These are phyloP conservation scores for Scenedesmus sp. DNA, from an alignment of 163 green algal genomes.

Conservation along the genomic window DNA sequence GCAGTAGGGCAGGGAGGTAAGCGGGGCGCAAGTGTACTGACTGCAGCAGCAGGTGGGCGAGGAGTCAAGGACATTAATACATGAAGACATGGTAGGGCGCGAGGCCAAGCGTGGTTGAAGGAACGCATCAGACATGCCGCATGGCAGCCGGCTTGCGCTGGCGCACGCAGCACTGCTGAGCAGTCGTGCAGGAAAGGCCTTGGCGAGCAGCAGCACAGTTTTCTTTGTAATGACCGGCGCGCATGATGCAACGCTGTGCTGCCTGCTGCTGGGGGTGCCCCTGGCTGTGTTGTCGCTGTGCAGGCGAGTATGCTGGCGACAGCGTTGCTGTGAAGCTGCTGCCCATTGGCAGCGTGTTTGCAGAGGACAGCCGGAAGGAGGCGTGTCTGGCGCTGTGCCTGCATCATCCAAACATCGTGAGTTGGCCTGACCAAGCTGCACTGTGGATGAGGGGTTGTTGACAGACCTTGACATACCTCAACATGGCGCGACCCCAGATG, in stretches of 20 bases:
- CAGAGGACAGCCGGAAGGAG: slow-evolving; percentile 53
- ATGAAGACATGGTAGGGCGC: no score
- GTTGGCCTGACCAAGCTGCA: no score
- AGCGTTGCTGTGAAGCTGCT: slow-evolving; percentile 57
- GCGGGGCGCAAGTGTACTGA: neutral
- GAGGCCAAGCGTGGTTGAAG: no score
- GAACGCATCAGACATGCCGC: no score
- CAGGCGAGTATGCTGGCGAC: slow-evolving; percentile 55
- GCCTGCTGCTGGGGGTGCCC: neutral
- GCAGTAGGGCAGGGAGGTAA: neutral
- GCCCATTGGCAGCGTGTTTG: slow-evolving; percentile 53
- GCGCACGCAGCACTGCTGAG: no score
- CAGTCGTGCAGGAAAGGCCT: neutral
- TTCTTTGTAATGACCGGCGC: neutral
- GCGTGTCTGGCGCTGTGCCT: slow-evolving; percentile 52
- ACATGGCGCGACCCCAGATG: no score
- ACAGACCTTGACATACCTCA: no score
- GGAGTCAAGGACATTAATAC: no score
- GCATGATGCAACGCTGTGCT: neutral
- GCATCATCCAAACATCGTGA: slow-evolving; percentile 55
- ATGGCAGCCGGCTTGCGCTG: neutral
- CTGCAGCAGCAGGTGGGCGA: neutral
- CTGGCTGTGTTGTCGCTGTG: neutral
- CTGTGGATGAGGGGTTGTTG: neutral
- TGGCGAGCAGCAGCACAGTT: neutral